A percentile compares a stretch with the other conserved stretches of the same genome.
These are phyloP conservation scores for Diaporthe citriasiana DNA, from an alignment of 2,329 filamentous ascomycete species.

Conservation along the genomic window DNA sequence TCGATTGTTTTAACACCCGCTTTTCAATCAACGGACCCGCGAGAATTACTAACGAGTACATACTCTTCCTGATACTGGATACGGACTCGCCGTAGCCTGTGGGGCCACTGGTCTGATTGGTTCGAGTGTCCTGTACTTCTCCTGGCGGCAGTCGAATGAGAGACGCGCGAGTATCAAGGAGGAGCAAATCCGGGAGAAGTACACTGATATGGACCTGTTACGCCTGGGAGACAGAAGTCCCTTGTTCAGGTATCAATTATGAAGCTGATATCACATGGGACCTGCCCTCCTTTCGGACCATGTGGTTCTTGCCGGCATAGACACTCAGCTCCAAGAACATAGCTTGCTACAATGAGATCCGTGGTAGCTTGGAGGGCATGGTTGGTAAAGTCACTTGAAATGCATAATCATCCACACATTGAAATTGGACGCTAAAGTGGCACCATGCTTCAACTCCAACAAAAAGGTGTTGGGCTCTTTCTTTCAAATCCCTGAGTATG, in stretches of 20 bases:
- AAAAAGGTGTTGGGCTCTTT: too few relatives aligned
- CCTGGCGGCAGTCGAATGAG: constrained; percentile 9
- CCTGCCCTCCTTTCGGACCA: not conserved
- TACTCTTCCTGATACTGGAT: not conserved
- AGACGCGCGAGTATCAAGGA: not conserved
- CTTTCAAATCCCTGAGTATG: too few relatives aligned
- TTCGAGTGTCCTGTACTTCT: not conserved
- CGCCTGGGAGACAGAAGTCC: constrained; percentile 24
- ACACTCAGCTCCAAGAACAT: not conserved
- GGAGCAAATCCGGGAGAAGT: not conserved
- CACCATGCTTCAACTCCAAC: too few relatives aligned
- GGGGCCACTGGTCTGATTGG: constrained; percentile 1
- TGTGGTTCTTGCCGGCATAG: not conserved
- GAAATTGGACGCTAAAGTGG: not conserved
- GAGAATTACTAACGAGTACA: not conserved
- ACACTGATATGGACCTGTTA: constrained; percentile 20
- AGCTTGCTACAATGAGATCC: not conserved
- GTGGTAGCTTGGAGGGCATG: not conserved
- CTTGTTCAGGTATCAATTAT: constrained; percentile 32
- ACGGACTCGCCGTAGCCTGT: constrained; percentile 12
- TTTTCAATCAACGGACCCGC: too few relatives aligned
- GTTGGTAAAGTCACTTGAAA: not conserved
- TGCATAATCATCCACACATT: not conserved
- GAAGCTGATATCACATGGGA: not conserved
- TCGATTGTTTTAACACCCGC: rapidly evolving